phyloP scores from a whole-genome alignment of 108 stramenopile species.

The Mediolabrus comicus region DNA sequence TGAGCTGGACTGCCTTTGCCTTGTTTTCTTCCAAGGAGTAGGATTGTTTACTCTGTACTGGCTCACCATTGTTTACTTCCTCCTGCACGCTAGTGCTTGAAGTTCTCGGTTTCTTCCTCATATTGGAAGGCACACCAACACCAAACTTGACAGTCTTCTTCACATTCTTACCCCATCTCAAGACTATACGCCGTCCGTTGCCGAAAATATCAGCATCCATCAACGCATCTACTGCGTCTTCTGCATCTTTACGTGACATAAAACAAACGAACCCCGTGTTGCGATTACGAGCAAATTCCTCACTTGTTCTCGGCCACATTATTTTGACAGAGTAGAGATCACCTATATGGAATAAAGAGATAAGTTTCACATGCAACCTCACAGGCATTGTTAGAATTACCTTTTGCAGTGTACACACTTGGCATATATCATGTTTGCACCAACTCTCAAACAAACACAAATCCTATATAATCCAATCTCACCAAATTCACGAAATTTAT shows the following conservation, averaged over 20 bases:
- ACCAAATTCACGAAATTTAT: slow-evolving; percentile 87
- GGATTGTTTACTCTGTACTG: background rate
- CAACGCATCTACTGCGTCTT: slow-evolving; percentile 85
- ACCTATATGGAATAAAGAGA: slow-evolving; percentile 32
- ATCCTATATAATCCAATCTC: slow-evolving; percentile 29
- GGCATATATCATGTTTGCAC: background rate
- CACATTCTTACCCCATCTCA: slow-evolving; percentile 84
- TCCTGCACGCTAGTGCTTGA: background rate
- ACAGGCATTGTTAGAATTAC: slow-evolving; percentile 9
- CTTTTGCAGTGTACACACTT: no score
- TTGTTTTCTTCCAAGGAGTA: slow-evolving; percentile 9
- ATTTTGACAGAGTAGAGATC: slow-evolving; percentile 89
- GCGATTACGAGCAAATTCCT: slow-evolving; percentile 78
- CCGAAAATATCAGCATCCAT: slow-evolving; percentile 76
- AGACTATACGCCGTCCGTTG: slow-evolving; percentile 58
- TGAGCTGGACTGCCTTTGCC: background rate
- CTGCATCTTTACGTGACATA: slow-evolving; percentile 77
- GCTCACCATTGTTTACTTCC: background rate
- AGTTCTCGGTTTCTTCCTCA: slow-evolving; percentile 30
- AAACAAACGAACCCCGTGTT: slow-evolving; percentile 93
- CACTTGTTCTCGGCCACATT: slow-evolving; percentile 92
- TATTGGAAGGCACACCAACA: slow-evolving; percentile 45
- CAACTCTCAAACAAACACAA: background rate
- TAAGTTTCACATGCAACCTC: slow-evolving; percentile 12
- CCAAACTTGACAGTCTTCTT: slow-evolving; percentile 58